Conservation (phyloP, 2,329 filamentous ascomycete genomes). For the Colletotrichum phormii region DNA sequence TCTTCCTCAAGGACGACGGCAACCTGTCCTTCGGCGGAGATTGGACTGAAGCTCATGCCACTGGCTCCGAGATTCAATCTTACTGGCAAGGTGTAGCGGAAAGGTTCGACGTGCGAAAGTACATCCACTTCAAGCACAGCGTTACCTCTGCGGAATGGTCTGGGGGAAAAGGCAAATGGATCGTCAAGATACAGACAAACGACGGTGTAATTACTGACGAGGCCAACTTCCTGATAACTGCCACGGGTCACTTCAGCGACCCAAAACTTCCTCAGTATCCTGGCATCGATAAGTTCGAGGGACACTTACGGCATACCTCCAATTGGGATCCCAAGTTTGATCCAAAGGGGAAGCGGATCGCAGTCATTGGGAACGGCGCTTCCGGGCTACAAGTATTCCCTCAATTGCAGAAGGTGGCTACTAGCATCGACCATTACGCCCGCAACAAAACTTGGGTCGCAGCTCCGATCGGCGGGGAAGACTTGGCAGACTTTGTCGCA, state of each 20-base stretch:
- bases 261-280: constrained; percentile 70
- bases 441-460: constrained; percentile 76
- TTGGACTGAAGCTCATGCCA: constrained; percentile 74
- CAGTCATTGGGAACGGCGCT: constrained; percentile 72
- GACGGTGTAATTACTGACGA: constrained; percentile 54
- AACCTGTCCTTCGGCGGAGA: constrained; percentile 39
- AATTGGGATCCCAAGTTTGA: constrained; percentile 68
- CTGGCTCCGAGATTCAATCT: constrained; percentile 72
- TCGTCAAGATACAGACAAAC: constrained; percentile 54
- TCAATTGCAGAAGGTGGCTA: constrained; percentile 60
- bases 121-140: constrained; percentile 64
- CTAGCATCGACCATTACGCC: constrained; percentile 71
- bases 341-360: constrained; percentile 61
- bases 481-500: constrained; percentile 65
- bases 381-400: constrained; percentile 68
- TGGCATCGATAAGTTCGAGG: constrained; percentile 66
- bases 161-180: constrained; percentile 63
- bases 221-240: constrained; percentile 71
- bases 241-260: constrained; percentile 74
- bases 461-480: constrained; percentile 66
- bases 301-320: constrained; percentile 69
- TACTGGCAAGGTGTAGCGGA: constrained; percentile 74
- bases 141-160: constrained; percentile 70
- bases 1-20: constrained; percentile 43
- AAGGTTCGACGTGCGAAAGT: constrained; percentile 73